Evolutionary conservation across 768 basidiomycete genomes (phyloP), one percentile per base, ranked within the genome.

Genomic region (Tulasnella sp.): DNA sequence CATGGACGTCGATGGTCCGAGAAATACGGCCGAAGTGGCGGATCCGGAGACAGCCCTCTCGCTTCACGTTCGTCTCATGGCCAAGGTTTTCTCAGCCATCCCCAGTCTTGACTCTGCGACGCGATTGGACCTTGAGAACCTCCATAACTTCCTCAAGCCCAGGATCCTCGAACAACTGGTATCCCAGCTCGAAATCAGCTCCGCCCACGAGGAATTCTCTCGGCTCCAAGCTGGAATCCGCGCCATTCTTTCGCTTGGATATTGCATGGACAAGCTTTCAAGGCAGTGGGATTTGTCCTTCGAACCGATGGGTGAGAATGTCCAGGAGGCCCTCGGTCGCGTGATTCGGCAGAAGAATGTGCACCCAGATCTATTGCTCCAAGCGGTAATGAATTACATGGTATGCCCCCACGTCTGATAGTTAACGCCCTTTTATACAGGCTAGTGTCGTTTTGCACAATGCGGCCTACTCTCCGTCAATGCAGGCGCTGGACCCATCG

Each of bases 41-140:
- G 76, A 77, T 40, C 74, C 74, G 5, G 75, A 86, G 35, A 77
- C 80, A 40, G 77, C 72, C 8, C 75, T 79, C 17, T 83, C 80
- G 81, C 77, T 81, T 17, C 72, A 74, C 52, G 16, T 16, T 22
- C 52, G 52, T 14, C 52, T 59, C 8, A 32, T 59, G 7, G 22
- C 14, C 26, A 59, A 59, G 16, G 52, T 59, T 3, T 59, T 59
- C 26, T 29, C 26, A 26, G 26, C 52, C 11, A 59, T 59, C 52
- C 1, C 26, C 8, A 59, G 19, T 12, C 52, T 59, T 14, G 52
- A 59, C 26, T 59, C 52, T 7, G 32, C 52, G 14, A 8, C 52
- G 6, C n/a, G 22, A 32, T 14, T 59, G 0, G 19, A 59, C 52
- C 52, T 59, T 22, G 26, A 59, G 32, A 29, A 32, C 52, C 14